These are phyloP conservation scores for Sugiyamaella xylanicola DNA, from an alignment of 1,139 yeast genomes.

Conservation along the genomic window DNA sequence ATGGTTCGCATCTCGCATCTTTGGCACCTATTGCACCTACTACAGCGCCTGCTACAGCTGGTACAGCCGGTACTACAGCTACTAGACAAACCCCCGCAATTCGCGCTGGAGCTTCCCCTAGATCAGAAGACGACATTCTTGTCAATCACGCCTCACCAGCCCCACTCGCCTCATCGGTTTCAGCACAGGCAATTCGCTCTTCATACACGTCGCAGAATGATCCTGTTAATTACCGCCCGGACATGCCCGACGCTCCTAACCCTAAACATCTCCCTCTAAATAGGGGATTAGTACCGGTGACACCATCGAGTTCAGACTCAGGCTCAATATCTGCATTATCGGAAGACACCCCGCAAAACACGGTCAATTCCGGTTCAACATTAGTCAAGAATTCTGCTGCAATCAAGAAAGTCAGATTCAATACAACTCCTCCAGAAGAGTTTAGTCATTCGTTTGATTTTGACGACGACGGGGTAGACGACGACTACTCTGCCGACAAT, in stretches of 20 bases:
- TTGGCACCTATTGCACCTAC: too few relatives aligned
- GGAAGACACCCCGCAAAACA: constrained; percentile 3
- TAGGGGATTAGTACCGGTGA: background rate
- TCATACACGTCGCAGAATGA: background rate
- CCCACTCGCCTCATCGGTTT: constrained; percentile 12
- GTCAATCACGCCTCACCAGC: constrained; percentile 10
- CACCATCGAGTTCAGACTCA: background rate
- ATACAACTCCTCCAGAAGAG: constrained; percentile 12
- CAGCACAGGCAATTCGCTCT: background rate
- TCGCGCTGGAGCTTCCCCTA: background rate
- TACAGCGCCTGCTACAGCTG: background rate
- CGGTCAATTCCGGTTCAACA: too few relatives aligned
- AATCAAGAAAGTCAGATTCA: constrained; percentile 9
- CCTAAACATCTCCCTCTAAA: background rate
- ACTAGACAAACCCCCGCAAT: background rate
- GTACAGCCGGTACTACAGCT: background rate
- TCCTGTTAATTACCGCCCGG: constrained; percentile 13
- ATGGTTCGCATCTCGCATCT: too few relatives aligned
- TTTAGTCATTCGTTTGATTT: constrained; percentile 10
- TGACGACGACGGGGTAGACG: background rate
- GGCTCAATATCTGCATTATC: background rate
- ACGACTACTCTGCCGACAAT: background rate
- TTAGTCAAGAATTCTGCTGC: background rate
- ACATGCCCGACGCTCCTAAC: constrained; percentile 9
- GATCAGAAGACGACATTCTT: background rate